Conservation (phyloP, 371 early-diverging fungal species). For the Dipsacomyces acuminosporus region DNA sequence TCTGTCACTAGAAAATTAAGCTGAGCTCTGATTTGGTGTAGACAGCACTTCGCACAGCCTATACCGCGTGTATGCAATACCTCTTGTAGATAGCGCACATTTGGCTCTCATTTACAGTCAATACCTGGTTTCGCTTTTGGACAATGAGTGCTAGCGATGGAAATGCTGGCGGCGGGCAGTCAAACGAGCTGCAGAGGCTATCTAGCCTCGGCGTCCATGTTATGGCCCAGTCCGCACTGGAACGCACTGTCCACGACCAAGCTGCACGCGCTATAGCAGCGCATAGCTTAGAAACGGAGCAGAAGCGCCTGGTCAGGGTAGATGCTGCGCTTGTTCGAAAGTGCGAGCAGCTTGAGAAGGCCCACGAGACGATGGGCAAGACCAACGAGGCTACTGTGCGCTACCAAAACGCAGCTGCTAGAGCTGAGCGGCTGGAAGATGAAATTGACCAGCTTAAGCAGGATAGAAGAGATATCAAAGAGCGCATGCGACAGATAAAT, state of each 20-base stretch:
- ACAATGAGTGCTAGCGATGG: too few relatives aligned
- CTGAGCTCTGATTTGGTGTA: too few relatives aligned
- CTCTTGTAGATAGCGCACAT: too few relatives aligned
- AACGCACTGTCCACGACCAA: slow-evolving; percentile 59
- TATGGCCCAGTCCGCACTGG: slow-evolving; percentile 60
- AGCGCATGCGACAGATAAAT: slow-evolving; percentile 3
- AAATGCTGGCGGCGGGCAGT: too few relatives aligned
- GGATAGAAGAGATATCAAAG: slow-evolving; percentile 9
- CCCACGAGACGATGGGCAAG: slow-evolving; percentile 10
- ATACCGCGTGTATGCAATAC: too few relatives aligned
- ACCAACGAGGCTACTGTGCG: slow-evolving; percentile 7
- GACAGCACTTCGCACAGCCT: too few relatives aligned
- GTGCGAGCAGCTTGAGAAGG: slow-evolving; percentile 44
- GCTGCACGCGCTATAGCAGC: slow-evolving; percentile 40
- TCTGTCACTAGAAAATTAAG: too few relatives aligned
- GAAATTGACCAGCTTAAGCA: slow-evolving; percentile 16
- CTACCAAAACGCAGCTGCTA: slow-evolving; percentile 10
- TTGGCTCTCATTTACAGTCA: too few relatives aligned
- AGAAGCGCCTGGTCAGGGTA: slow-evolving; percentile 55
- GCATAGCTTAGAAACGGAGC: slow-evolving; percentile 36
- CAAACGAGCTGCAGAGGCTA: slow-evolving; percentile 19
- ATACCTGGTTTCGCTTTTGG: too few relatives aligned
- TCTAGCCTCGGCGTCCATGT: slow-evolving; percentile 41
- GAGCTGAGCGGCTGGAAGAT: slow-evolving; percentile 16
- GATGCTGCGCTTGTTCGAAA: slow-evolving; percentile 38